Evolutionary conservation across 176 grass and related monocot species (phyloP).

Genomic region (Echinochloa phyllopogon): DNA sequence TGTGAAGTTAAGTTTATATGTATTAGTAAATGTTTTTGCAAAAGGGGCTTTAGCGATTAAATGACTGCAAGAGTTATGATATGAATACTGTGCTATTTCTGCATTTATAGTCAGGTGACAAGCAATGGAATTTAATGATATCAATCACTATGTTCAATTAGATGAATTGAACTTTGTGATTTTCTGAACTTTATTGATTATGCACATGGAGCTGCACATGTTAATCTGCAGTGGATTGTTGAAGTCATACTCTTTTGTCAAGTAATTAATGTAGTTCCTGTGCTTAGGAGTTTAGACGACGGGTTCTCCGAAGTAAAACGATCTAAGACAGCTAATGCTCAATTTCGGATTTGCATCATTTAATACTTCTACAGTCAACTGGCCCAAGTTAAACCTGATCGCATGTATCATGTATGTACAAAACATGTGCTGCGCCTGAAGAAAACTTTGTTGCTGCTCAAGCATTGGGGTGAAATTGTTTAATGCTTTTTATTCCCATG

Average conservation of each 20-base stretch:
- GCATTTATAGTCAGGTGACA: background rate
- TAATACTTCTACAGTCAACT: constrained; percentile 9
- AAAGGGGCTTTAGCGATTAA: background rate
- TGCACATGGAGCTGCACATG: constrained; percentile 22
- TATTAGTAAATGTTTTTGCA: background rate
- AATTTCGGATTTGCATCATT: constrained; percentile 16
- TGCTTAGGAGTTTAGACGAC: background rate
- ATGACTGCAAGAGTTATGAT: background rate
- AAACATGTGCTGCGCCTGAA: background rate
- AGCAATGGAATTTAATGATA: constrained; percentile 1
- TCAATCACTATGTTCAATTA: constrained; percentile 7
- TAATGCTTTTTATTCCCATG: constrained; percentile 8
- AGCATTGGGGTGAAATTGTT: constrained; percentile 5
- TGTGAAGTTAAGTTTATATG: constrained; percentile 14
- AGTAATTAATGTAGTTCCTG: constrained; percentile 17
- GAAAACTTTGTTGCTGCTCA: background rate
- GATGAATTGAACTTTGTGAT: background rate
- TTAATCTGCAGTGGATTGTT: constrained; percentile 4
- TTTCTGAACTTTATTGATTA: constrained; percentile 20
- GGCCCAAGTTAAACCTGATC: background rate
- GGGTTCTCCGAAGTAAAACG: background rate
- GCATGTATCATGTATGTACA: constrained; percentile 3
- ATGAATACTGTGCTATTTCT: background rate
- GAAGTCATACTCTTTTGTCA: constrained; percentile 5
- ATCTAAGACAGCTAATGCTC: background rate